Evolutionary conservation across 805 yeast genomes (phyloP), one percentile per base, ranked within the genome.

Genomic region (Saturnispora mendoncae): DNA sequence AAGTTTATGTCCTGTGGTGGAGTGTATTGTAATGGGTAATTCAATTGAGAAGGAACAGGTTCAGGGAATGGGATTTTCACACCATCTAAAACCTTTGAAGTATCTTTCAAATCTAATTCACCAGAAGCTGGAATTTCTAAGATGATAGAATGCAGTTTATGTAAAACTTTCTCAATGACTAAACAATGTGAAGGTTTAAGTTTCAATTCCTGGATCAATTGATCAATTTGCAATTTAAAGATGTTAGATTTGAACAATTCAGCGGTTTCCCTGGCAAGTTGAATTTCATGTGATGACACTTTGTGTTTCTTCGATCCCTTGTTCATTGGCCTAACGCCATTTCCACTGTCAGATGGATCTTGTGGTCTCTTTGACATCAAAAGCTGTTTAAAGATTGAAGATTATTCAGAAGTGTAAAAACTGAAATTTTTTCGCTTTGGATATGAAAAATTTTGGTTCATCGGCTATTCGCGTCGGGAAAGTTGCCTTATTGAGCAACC

Each of bases 171-270:
- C 56, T 85, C 95, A 43, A 85, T 76, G 37, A 69, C 67, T 38
- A 73, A 57, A 33, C 81, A 72, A 53, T 80, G 79, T 14, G 74
- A 61, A 15, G 84, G 90, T 52, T 83, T 83, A 31, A 88, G 60
- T 51, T 76, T 74, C 31, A 90, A 74, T 60, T 90, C 97, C 50
- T 76, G 74, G 51, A 92, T 66, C 31, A 92, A 67, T 57, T 88
- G 97, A 62, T 88, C 97, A 46, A 92, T 87, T 65, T 92, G 95
- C 44, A 92, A 64, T 60, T 92, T 92, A 77, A 92, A 90, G 42
- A 92, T 87, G 61, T 88, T 92, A 7, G 96, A 86, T 56, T 88
- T 86, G 76, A 88, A 92, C 35, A 90, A 65, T 59, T 88, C 97
- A 1, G 94, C 92, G 1, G 97, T 84, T 59, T 88, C 97, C 52